A percentile compares a stretch with the other conserved stretches of the same genome.
These are phyloP conservation scores for Cyclotella cryptica DNA, from an alignment of 108 stramenopile genomes.

Conservation along the genomic window DNA sequence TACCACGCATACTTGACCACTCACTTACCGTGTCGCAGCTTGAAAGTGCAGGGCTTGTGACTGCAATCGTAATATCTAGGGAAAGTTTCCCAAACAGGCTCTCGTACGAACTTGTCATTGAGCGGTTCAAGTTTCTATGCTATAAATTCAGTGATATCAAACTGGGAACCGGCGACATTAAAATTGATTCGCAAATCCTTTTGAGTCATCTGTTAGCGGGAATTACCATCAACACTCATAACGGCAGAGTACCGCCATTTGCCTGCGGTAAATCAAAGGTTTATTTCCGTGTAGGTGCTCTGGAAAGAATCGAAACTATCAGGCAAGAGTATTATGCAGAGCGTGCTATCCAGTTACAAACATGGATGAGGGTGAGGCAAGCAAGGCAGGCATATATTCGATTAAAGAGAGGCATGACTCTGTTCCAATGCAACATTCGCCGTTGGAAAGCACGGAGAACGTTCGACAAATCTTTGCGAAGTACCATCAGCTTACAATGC, in stretches of 20 bases:
- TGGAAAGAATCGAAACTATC: conserved; percentile 76
- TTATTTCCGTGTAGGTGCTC: conserved; percentile 83
- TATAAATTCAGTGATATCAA: conserved; percentile 45
- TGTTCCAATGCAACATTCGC: conserved; percentile 58
- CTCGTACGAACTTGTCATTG: conserved; percentile 67
- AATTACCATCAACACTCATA: conserved; percentile 42
- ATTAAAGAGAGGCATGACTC: conserved; percentile 49
- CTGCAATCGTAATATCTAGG: conserved; percentile 87
- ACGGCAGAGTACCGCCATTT: conserved; percentile 64
- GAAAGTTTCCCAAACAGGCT: conserved; percentile 94
- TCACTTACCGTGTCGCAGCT: conserved; percentile 85
- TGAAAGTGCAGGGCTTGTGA: conserved; percentile 93
- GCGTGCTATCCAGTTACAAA: conserved; percentile 60
- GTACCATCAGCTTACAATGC: conserved; percentile 70
- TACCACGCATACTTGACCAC: conserved; percentile 69
- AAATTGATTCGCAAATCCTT: conserved; percentile 41
- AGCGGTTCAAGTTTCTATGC: conserved; percentile 71
- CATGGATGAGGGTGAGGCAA: conserved; percentile 56
- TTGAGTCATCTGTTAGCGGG: conserved; percentile 43
- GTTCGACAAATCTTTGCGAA: conserved; percentile 35
- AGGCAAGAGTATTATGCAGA: conserved; percentile 73
- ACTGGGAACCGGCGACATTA: conserved; percentile 41
- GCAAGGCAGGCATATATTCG: conserved; percentile 40
- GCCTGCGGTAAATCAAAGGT: conserved; percentile 88
- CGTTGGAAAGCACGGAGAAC: conserved; percentile 25